Evolutionary conservation across 2,329 filamentous ascomycete species (phyloP), one percentile per base, ranked within the genome.

Genomic region (Phoma sp.): DNA sequence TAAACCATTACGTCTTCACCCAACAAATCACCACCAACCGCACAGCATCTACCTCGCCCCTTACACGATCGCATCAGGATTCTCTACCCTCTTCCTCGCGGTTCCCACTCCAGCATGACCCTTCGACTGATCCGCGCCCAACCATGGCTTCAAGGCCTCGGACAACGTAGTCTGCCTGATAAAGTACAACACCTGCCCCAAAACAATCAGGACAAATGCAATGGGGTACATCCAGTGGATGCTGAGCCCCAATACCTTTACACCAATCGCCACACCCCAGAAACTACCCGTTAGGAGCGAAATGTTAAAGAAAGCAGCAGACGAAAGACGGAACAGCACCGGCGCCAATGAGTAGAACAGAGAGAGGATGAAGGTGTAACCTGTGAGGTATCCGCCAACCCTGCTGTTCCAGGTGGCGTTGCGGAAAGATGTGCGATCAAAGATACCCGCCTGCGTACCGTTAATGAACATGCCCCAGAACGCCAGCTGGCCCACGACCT

Each of bases 301-400:
- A 68, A 98, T 96, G 76, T 99, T 96, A 81, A 97, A 96, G 78
- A 99, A 97, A 17, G 93, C 93, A 2, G 95, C 95, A 14, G 86
- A 90, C 23, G 90, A 90, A 79, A 98, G 89, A 61, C 95, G 91
- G 77, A 98, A 88, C 59, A 99, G 83, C 48, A 98, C 78, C 0
- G 95, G 95, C 0, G 90, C 92, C 3, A 95, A 81, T 7, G 87
- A 87, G 80, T 99, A 99, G 78, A 99, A 99, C 55, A 95, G 78
- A 47, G 84, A 81, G 18, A 99, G 83, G 55, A 88, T 87, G 15
- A 97, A 76, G 0, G 95, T 98, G 77, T 93, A 99, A 1, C 93
- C 95, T n/a, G 88, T 82, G 30, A 98, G 80, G 74, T 96, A 98
- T 17, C 92, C 92, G 30, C 83, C 88, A 37, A 96, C 77, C 17